These are phyloP conservation scores for Pyricularia grisea DNA, from an alignment of 2,329 filamentous ascomycete genomes.

Conservation along the genomic window DNA sequence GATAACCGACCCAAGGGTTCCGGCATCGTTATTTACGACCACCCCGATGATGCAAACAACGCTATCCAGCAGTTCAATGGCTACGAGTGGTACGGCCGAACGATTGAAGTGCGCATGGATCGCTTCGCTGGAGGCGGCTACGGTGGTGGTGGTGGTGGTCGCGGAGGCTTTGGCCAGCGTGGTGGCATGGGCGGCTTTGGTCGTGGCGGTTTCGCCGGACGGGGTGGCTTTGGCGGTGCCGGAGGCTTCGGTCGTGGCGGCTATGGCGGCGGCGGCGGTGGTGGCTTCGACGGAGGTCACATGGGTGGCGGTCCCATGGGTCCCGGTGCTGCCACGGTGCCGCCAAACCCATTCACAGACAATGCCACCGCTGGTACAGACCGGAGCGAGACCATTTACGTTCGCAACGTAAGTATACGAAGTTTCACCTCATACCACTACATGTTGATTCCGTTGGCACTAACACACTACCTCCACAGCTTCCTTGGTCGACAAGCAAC, in stretches of 20 bases:
- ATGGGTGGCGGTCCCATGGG: constrained; percentile 31
- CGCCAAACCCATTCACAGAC: constrained; percentile 79
- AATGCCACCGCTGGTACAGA: constrained; percentile 82
- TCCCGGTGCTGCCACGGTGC: constrained; percentile 35
- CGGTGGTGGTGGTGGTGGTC: constrained; percentile 38
- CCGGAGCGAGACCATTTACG: constrained; percentile 76
- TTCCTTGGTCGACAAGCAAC: constrained; percentile 98
- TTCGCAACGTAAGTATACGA: constrained; percentile 73
- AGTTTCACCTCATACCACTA: not conserved
- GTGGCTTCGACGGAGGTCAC: constrained; percentile 35
- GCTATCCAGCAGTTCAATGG: constrained; percentile 97
- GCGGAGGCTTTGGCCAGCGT: constrained; percentile 50
- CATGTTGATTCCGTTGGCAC: not conserved
- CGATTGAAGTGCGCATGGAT: constrained; percentile 91
- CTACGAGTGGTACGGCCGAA: constrained; percentile 94
- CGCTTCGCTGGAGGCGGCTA: constrained; percentile 63
- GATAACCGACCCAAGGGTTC: constrained; percentile 94
- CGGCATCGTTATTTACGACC: constrained; percentile 94
- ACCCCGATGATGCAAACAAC: constrained; percentile 85
- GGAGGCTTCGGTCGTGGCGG: constrained; percentile 35
- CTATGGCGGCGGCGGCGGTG: constrained; percentile 36
- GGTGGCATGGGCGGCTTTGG: constrained; percentile 44
- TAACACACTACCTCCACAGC: constrained; percentile 38
- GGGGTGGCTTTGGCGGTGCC: constrained; percentile 30
- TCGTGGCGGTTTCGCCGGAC: constrained; percentile 36